Conservation (phyloP, 2,329 filamentous ascomycete genomes). For the Metarhizium robertsii region DNA sequence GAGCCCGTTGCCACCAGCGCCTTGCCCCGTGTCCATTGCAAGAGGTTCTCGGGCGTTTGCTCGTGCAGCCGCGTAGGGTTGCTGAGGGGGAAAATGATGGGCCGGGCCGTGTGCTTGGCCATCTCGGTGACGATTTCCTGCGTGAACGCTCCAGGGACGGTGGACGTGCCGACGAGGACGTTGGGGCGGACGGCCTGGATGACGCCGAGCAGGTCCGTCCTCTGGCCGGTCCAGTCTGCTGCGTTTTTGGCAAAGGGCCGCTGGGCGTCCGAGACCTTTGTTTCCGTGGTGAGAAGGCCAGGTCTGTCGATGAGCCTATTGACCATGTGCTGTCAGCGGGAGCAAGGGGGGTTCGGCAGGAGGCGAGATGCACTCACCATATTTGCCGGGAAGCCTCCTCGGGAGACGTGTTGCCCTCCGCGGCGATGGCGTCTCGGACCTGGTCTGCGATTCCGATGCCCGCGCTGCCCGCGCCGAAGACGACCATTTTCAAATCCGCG, state of each 20-base stretch:
- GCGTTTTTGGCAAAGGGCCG: conserved; percentile 55
- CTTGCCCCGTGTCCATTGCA: conserved; percentile 68
- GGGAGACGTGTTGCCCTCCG: conserved; percentile 55
- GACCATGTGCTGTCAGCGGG: not conserved
- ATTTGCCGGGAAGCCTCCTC: conserved; percentile 74
- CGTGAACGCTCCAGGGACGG: conserved; percentile 66
- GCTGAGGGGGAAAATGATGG: conserved; percentile 73
- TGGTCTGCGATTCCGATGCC: conserved; percentile 83
- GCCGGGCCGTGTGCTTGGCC: conserved; percentile 60
- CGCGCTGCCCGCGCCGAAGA: conserved; percentile 76
- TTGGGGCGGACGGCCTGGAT: conserved; percentile 67
- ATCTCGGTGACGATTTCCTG: conserved; percentile 66
- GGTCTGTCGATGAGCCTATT: conserved; percentile 70
- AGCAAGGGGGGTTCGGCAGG: not conserved
- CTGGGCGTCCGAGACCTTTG: conserved; percentile 59
- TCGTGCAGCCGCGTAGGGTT: conserved; percentile 82
- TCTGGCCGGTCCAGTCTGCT: conserved; percentile 50
- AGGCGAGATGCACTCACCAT: conserved; percentile 40
- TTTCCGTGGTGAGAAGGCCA: conserved; percentile 59
- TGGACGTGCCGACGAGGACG: conserved; percentile 77
- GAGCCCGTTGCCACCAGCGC: conserved; percentile 76
- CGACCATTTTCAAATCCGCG: conserved; percentile 58
- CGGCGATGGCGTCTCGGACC: conserved; percentile 66
- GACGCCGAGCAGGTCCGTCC: conserved; percentile 53
- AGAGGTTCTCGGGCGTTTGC: conserved; percentile 66